phyloP scores from a whole-genome alignment of 1,284 basidiomycete species.

The Chiua sp. region DNA sequence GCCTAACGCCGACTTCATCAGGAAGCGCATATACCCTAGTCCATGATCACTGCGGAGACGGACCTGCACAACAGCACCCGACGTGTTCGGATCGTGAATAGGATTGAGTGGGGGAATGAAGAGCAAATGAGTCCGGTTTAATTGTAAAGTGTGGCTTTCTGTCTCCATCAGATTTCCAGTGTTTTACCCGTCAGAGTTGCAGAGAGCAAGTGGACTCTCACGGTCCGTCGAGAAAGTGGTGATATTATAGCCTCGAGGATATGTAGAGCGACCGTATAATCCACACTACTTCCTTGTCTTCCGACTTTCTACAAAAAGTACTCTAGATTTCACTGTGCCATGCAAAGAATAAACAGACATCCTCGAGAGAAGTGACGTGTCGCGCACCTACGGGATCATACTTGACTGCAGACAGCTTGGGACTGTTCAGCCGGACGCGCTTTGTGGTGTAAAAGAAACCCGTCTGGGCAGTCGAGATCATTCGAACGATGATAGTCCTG shows the following conservation, averaged over 20 bases:
- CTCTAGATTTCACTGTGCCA: slow-evolving; percentile 67
- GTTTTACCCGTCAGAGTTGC: not conserved
- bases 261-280: not conserved
- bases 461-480: slow-evolving; percentile 89
- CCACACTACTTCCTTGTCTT: slow-evolving; percentile 60
- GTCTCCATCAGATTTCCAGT: not conserved
- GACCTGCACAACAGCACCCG: slow-evolving; percentile 33
- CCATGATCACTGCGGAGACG: slow-evolving; percentile 20
- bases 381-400: slow-evolving; percentile 86
- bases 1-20: not conserved
- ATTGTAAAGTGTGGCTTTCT: slow-evolving; percentile 17
- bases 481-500: slow-evolving; percentile 84
- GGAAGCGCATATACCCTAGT: slow-evolving; percentile 26
- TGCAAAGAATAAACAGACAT: slow-evolving; percentile 6
- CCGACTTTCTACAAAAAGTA: slow-evolving; percentile 81
- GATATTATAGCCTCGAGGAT: not conserved
- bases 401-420: slow-evolving; percentile 83
- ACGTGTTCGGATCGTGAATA: not conserved
- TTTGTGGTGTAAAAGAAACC: slow-evolving; percentile 90
- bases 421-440: slow-evolving; percentile 65
- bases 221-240: not conserved
- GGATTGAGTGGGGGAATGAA: slow-evolving; percentile 23
- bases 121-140: slow-evolving; percentile 32
- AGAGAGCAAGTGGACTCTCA: slow-evolving; percentile 5
- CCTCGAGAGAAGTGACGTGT: not conserved